Percentiles rank a stretch among this genome's conserved stretches.
phyloP scores from a whole-genome alignment of 495 filamentous ascomycete species.

The Neurospora sp. region DNA sequence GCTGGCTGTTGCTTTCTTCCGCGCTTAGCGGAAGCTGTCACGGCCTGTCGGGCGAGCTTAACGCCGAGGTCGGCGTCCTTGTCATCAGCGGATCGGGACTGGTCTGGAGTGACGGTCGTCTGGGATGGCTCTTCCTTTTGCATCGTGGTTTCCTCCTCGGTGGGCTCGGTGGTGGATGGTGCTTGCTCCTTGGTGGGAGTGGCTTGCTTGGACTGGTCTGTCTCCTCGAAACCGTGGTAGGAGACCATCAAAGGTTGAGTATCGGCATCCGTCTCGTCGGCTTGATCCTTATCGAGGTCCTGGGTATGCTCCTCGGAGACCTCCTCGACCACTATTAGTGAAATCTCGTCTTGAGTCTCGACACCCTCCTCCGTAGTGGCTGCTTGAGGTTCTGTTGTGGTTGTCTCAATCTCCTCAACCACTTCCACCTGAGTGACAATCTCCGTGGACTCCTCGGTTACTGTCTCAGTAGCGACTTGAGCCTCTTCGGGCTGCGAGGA shows the following conservation, averaged over 20 bases:
- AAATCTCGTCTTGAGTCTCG: slow-evolving; percentile 1
- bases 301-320: background rate
- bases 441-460: background rate
- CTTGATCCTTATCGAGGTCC: background rate
- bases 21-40: slow-evolving; percentile 14
- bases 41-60: slow-evolving; percentile 24
- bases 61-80: slow-evolving; percentile 20
- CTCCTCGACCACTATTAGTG: background rate
- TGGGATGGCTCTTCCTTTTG: background rate
- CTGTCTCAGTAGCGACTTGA: background rate
- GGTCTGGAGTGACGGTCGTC: background rate
- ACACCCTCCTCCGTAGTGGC: background rate
- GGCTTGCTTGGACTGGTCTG: slow-evolving; percentile 1
- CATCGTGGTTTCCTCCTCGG: slow-evolving; percentile 10
- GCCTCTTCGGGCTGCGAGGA: background rate
- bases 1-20: slow-evolving; percentile 8
- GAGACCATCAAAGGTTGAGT: background rate
- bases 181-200: background rate
- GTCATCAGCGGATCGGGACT: background rate
- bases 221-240: background rate
- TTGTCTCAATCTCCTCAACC: background rate
- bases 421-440: background rate
- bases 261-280: background rate
- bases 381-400: background rate
- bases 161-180: background rate